Evolutionary conservation across 1,284 basidiomycete species (phyloP), one percentile per base, ranked within the genome.

Genomic region (Mixia osmundae): DNA sequence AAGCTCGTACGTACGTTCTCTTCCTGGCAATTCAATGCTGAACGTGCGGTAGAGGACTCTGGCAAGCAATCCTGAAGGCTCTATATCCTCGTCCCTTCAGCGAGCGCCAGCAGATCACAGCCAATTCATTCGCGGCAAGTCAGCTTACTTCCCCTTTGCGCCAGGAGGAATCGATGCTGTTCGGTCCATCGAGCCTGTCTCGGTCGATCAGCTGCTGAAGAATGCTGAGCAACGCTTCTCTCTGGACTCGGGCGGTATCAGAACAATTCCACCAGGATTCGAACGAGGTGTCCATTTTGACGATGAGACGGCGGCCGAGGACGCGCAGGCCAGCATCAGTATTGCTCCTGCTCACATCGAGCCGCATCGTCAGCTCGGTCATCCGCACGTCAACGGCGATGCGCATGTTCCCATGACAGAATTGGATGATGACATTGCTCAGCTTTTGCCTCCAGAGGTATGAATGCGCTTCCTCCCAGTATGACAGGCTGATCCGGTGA

Each of bases 51-150:
- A 25, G 35, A 25, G 39, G 38, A 28, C 30, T 34, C 21, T 16
- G 33, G 9, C 37, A 38, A 16, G 37, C 22, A 23, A 36, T 23
- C 30, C 18, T 33, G 35, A 35, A 36, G 26, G 36, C 35, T 29
- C 5, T 24, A 40, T 30, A 51, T 54, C 20, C 45, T 80, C 77
- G 6, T 77, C 79, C 9, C 63, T 89, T 42, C 69, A 74, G 40
- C 69, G 85, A 39, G 76, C 76, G 7, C 83, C 82, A 3, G 78
- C 70, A 5, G 40, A 44, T 4, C 63, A 61, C 31, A 67, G 68
- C 44, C 75, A 71, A 44, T 95, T 95, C 57, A 83, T 94, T 6
- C 64, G 85, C 41, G 87, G 87, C 33, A 91, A 87, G 56, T 76
- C 80, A 22, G 76, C 77, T 18, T 72, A 87, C 55, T 70, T 89